Evolutionary conservation across 2,329 filamentous ascomycete genomes (phyloP), one percentile per base, ranked within the genome.

Genomic region (Cladosporium sp.): DNA sequence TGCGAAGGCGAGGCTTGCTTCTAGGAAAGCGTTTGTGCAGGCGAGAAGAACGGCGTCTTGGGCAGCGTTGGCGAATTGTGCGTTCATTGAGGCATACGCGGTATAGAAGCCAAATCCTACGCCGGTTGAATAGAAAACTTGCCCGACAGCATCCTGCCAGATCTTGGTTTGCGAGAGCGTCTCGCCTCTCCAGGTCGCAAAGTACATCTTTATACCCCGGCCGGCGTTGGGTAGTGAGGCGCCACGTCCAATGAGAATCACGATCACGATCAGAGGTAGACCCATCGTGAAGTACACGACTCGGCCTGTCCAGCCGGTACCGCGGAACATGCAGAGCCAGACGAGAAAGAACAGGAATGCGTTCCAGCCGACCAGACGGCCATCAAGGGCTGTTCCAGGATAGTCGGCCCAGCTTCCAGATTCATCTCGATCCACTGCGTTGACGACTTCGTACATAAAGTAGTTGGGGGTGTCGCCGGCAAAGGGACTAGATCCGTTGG

Each of bases 221-320:
- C 74, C 65, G 0, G 82, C 82, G 63, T 84, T 83, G 0, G 78
- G 74, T 0, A 84, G 78, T 0, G 82, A 83, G 1, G 78, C 67
- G 0, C 79, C 75, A 1, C 82, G 77, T n/a, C 80, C 82, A 49
- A 84, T 76, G 28, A 84, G 74, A 56, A 84, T 77, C 60, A 84
- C 75, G 3, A 79, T 83, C 9, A 80, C 79, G 59, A 82, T 71
- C 47, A 84, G 82, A 0, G 82, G 82, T 8, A 84, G 65, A 0
- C 80, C 81, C 81, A 84, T 84, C 17, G 81, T 84, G 68, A 82
- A 82, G 70, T 84, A 84, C 3, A 83, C 81, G 10, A 83, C 82
- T 6, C 82, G 77, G 1, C 82, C 82, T 1, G 82, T 84, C 60
- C 82, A 67, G 0, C 80, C 80, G 17, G 84, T 80, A 7, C 83